A percentile compares a stretch with the other conserved stretches of the same genome.
phyloP scores from a whole-genome alignment of 2,329 filamentous ascomycete genomes.

The Stylonectria norvegica region DNA sequence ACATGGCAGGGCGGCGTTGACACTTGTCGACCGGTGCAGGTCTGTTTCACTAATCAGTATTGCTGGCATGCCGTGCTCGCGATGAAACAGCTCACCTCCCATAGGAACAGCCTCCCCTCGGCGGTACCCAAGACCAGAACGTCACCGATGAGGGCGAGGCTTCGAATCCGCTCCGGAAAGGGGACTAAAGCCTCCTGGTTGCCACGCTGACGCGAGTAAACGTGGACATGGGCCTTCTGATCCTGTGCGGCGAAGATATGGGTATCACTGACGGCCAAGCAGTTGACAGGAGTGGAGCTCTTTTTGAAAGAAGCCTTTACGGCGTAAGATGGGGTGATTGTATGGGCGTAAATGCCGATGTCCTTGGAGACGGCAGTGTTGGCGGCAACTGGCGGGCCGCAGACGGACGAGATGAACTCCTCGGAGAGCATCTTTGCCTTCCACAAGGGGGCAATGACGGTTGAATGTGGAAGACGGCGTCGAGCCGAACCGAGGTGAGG shows the following conservation, averaged over 20 bases:
- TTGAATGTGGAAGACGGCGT: constrained; percentile 1
- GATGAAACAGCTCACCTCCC: constrained; percentile 66
- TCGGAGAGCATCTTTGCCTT: constrained; percentile 53
- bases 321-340: constrained; percentile 72
- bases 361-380: constrained; percentile 69
- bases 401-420: constrained; percentile 57
- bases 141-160: constrained; percentile 67
- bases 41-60: constrained; percentile 43
- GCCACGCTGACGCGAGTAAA: constrained; percentile 79
- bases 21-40: constrained; percentile 70
- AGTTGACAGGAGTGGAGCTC: constrained; percentile 74
- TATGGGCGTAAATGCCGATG: constrained; percentile 81
- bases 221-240: constrained; percentile 88
- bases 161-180: constrained; percentile 82
- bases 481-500: constrained; percentile 3
- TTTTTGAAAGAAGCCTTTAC: constrained; percentile 85
- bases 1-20: constrained; percentile 76
- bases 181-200: constrained; percentile 87
- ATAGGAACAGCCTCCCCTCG: constrained; percentile 81
- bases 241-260: constrained; percentile 91
- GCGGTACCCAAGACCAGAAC: constrained; percentile 78
- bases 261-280: constrained; percentile 72
- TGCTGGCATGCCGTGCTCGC: constrained; percentile 9
- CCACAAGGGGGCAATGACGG: constrained; percentile 1
- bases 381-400: constrained; percentile 55